These are phyloP conservation scores for Agrostemma githago DNA, from an alignment of 148 eudicot species.

Conservation along the genomic window DNA sequence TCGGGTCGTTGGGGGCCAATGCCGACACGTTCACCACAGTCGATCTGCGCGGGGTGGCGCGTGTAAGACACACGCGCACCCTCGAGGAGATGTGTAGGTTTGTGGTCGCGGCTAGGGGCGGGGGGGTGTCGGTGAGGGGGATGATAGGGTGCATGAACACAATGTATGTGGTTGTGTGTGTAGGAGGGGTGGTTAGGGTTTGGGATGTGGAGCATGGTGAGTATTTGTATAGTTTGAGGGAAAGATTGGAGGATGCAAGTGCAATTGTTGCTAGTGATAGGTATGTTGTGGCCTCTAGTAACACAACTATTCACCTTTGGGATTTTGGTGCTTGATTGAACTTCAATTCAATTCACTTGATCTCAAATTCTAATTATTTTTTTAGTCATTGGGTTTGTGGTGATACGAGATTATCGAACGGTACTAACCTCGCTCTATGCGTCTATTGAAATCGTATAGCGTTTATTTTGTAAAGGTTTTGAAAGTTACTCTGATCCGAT, in stretches of 20 bases:
- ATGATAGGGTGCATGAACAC: slow-evolving; percentile 58
- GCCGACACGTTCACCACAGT: slow-evolving; percentile 30
- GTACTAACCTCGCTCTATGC: background rate
- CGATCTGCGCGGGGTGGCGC: slow-evolving; percentile 48
- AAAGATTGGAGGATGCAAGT: slow-evolving; percentile 48
- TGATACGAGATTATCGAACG: background rate
- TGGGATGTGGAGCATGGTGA: slow-evolving; percentile 60
- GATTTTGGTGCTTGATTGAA: slow-evolving; percentile 56
- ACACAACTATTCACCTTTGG: slow-evolving; percentile 64
- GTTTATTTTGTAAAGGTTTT: background rate
- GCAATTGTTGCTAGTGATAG: slow-evolving; percentile 50
- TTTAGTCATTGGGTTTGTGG: background rate
- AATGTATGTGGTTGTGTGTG: slow-evolving; percentile 50
- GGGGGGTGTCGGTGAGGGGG: slow-evolving; percentile 28
- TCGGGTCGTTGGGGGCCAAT: slow-evolving; percentile 42
- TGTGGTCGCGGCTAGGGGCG: slow-evolving; percentile 29
- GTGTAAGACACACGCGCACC: slow-evolving; percentile 38
- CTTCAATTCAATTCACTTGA: too few species aligned
- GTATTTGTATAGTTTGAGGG: slow-evolving; percentile 46
- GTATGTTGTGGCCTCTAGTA: slow-evolving; percentile 49
- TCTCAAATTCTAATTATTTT: too few species aligned
- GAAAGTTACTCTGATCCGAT: background rate
- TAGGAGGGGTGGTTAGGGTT: slow-evolving; percentile 48
- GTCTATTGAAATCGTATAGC: background rate
- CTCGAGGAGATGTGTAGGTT: slow-evolving; percentile 56